A percentile compares a stretch with the other conserved stretches of the same genome.
Evolutionary conservation across 176 grass and related monocot genomes (phyloP).

Genomic region (Oryza glumipatula): DNA sequence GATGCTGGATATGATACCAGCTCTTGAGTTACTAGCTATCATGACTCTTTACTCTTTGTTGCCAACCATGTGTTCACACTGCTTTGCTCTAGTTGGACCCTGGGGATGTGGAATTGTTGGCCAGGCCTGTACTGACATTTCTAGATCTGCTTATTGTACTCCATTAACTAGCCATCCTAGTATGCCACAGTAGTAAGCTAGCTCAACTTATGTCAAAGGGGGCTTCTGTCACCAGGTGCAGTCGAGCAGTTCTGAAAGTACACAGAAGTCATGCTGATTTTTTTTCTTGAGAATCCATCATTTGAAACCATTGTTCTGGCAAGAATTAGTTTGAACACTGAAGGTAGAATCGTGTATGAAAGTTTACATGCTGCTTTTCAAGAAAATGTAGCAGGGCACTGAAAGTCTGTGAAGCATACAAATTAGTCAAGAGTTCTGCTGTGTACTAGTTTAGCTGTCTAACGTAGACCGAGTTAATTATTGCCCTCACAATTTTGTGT

Average conservation of each 20-base stretch:
- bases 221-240: neutral
- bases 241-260: constrained; percentile 14
- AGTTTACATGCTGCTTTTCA: constrained; percentile 19
- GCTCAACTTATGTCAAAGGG: constrained; percentile 8
- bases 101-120: neutral
- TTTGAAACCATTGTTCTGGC: constrained; percentile 19
- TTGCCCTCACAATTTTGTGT: neutral
- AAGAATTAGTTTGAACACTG: constrained; percentile 3
- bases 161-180: neutral
- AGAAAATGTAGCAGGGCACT: neutral
- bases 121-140: neutral
- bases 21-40: neutral
- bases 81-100: neutral
- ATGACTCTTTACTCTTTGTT: neutral
- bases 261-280: neutral
- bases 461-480: neutral
- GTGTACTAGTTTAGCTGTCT: constrained; percentile 21
- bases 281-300: neutral
- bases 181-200: neutral
- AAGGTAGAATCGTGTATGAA: constrained; percentile 5
- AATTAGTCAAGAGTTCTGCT: constrained; percentile 24
- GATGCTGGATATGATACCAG: constrained; percentile 22
- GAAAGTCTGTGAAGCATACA: constrained; percentile 1
- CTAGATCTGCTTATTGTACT: neutral
- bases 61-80: constrained; percentile 14